Conservation (phyloP, 495 filamentous ascomycete species). For the Sphaerosporella brunnea region DNA sequence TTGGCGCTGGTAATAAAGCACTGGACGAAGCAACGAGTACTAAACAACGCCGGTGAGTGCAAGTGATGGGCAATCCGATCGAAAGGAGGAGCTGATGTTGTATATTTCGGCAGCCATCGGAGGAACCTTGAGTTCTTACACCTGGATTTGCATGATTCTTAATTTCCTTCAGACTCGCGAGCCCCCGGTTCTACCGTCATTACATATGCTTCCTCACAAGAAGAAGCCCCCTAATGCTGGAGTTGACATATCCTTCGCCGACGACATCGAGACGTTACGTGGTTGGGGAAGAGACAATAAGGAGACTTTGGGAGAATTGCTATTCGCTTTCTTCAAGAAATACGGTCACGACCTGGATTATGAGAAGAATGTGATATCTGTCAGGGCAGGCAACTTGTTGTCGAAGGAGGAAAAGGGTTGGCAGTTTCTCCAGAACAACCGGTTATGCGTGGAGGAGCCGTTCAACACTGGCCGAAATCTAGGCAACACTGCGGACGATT, state of each 20-base stretch:
- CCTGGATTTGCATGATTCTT: conserved; percentile 99
- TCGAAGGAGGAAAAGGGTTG: conserved; percentile 75
- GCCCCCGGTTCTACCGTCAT: conserved; percentile 69
- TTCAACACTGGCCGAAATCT: conserved; percentile 90
- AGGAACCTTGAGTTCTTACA: conserved; percentile 91
- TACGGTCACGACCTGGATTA: conserved; percentile 91
- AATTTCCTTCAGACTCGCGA: conserved; percentile 84
- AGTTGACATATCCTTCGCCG: conserved; percentile 57
- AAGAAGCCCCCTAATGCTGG: conserved; percentile 42
- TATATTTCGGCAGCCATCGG: conserved; percentile 47
- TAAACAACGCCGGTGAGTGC: conserved; percentile 83
- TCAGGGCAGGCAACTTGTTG: conserved; percentile 67
- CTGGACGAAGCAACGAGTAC: conserved; percentile 80
- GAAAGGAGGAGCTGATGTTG: too few relatives aligned
- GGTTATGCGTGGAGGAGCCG: conserved; percentile 87
- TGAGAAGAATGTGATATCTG: conserved; percentile 64
- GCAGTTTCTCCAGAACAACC: conserved; percentile 54
- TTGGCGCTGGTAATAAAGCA: conserved; percentile 92
- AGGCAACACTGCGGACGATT: conserved; percentile 91
- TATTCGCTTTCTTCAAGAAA: conserved; percentile 87
- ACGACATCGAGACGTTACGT: conserved; percentile 54
- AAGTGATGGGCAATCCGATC: too few relatives aligned
- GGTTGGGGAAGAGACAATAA: conserved; percentile 66
- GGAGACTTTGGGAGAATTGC: conserved; percentile 59
- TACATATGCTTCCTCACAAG: conserved; percentile 59